Evolutionary conservation across 352 stramenopile species (phyloP).

Genomic region (Phytophthora tentaculata): DNA sequence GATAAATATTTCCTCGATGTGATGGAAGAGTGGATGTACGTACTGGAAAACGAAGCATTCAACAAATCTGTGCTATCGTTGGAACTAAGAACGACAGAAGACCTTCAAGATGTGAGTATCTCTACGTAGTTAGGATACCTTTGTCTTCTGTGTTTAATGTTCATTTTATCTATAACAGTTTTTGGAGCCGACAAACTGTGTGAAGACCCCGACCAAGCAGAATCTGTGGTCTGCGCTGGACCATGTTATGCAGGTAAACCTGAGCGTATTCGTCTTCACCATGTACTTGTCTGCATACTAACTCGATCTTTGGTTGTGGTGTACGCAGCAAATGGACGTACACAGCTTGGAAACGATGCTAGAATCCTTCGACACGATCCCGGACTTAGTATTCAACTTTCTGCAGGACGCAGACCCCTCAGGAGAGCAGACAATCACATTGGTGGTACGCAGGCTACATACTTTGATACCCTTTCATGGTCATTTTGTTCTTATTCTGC

Average conservation of each 20-base stretch:
- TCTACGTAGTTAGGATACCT: not conserved
- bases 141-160: not conserved
- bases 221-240: conserved; percentile 85
- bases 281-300: not conserved
- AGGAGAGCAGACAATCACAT: conserved; percentile 75
- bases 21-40: conserved; percentile 90
- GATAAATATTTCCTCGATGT: conserved; percentile 67
- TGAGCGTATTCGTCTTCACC: not conserved
- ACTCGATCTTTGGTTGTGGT: conserved; percentile 10
- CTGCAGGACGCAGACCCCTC: conserved; percentile 72
- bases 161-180: conserved; percentile 52
- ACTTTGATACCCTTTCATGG: not conserved
- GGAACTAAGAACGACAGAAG: conserved; percentile 70
- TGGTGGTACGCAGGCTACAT: conserved; percentile 58
- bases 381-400: conserved; percentile 86
- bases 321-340: conserved; percentile 75
- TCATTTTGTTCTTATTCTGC: not conserved
- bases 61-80: conserved; percentile 73
- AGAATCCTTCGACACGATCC: conserved; percentile 89
- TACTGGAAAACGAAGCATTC: conserved; percentile 81
- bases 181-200: conserved; percentile 70
- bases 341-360: conserved; percentile 80
- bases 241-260: conserved; percentile 79
- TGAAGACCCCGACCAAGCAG: conserved; percentile 81
- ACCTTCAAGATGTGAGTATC: conserved; percentile 65